Percentiles rank a stretch among this genome's conserved stretches.
phyloP scores from a whole-genome alignment of 2,329 filamentous ascomycete genomes.

The Emergomyces pasteurianus region DNA sequence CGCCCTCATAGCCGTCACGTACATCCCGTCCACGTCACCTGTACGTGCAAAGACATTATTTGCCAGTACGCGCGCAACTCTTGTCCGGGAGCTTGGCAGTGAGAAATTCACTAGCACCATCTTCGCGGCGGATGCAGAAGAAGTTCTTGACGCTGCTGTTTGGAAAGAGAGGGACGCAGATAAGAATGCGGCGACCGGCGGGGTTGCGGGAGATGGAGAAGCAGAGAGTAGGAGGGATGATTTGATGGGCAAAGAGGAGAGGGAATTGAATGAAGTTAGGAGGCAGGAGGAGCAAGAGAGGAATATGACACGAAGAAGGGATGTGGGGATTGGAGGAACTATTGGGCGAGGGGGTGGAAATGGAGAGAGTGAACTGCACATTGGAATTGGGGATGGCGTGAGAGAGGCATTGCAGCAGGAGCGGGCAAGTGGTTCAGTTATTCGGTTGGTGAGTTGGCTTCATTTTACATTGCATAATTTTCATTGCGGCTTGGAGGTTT shows the following conservation, averaged over 20 bases:
- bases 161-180: slow-evolving; percentile 42
- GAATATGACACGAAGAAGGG: slow-evolving; percentile 39
- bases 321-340: slow-evolving; percentile 34
- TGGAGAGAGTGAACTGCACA: slow-evolving; percentile 28
- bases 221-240: slow-evolving; percentile 29
- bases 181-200: slow-evolving; percentile 19
- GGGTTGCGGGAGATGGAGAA: slow-evolving; percentile 9
- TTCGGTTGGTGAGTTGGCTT: slow-evolving; percentile 34
- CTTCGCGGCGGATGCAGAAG: slow-evolving; percentile 43
- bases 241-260: slow-evolving; percentile 51
- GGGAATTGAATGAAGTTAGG: slow-evolving; percentile 44
- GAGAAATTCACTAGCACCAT: slow-evolving; percentile 49
- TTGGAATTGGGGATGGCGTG: slow-evolving; percentile 43
- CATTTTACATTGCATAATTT: neutral
- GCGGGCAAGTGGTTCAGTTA: slow-evolving; percentile 26
- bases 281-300: slow-evolving; percentile 48
- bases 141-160: slow-evolving; percentile 43
- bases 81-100: slow-evolving; percentile 48
- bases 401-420: slow-evolving; percentile 37
- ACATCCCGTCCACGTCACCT: slow-evolving; percentile 48
- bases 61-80: slow-evolving; percentile 49
- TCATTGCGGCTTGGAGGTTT: neutral
- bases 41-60: slow-evolving; percentile 56
- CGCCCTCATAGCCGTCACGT: slow-evolving; percentile 44
- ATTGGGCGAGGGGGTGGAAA: slow-evolving; percentile 9